A percentile compares a stretch with the other conserved stretches of the same genome.
These are phyloP conservation scores for Alternaria sp. DNA, from an alignment of 2,329 filamentous ascomycete species.

Conservation along the genomic window DNA sequence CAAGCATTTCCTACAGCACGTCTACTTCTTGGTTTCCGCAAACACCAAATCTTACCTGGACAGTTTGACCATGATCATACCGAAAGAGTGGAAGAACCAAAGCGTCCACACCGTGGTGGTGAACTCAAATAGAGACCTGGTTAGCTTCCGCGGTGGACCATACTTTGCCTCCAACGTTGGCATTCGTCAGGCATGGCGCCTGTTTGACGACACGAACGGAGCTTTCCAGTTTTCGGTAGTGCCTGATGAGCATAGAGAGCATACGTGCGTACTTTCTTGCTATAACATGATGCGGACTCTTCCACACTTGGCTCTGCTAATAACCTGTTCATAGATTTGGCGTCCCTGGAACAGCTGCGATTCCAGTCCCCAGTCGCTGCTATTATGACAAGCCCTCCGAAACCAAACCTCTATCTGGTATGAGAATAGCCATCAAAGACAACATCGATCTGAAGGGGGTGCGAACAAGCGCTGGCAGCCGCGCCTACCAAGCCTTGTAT, in stretches of 20 bases:
- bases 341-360: background rate
- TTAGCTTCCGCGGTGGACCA: background rate
- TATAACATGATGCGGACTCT: rapidly evolving
- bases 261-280: background rate
- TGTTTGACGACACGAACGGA: background rate
- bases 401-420: background rate
- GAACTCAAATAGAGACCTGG: background rate
- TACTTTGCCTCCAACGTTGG: background rate
- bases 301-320: background rate
- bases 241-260: background rate
- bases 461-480: background rate
- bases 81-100: background rate
- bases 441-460: background rate
- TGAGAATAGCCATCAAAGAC: background rate
- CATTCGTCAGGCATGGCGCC: background rate
- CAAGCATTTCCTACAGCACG: background rate
- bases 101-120: background rate
- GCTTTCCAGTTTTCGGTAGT: background rate
- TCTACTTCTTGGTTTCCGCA: background rate
- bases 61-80: background rate
- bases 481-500: background rate
- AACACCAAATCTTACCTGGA: background rate
- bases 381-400: background rate
- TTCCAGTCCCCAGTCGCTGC: background rate
- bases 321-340: too few species aligned